These are phyloP conservation scores for Scheffersomyces cryptocercus DNA, from an alignment of 1,139 yeast genomes.

Conservation along the genomic window DNA sequence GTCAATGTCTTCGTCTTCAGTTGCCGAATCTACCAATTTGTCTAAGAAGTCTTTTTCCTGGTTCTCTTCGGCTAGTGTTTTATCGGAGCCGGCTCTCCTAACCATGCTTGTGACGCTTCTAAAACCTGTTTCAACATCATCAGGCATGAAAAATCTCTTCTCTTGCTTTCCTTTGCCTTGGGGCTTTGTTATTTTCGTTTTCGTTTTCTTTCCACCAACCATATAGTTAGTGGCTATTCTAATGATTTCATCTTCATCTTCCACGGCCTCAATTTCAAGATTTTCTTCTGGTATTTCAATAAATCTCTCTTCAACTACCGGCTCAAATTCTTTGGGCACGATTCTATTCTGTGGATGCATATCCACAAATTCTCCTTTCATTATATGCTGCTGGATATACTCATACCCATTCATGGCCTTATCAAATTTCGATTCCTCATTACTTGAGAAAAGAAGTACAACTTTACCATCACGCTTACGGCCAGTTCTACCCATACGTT, in stretches of 20 bases:
- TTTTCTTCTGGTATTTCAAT: slow-evolving; percentile 76
- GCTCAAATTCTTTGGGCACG: slow-evolving; percentile 57
- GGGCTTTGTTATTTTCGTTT: slow-evolving; percentile 23
- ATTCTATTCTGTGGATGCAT: slow-evolving; percentile 60
- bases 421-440: slow-evolving; percentile 78
- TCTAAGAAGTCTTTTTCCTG: slow-evolving; percentile 20
- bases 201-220: slow-evolving; percentile 20
- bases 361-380: slow-evolving; percentile 41
- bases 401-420: slow-evolving; percentile 85
- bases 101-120: slow-evolving; percentile 56
- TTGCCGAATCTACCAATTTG: slow-evolving; percentile 23
- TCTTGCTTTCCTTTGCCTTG: slow-evolving; percentile 16
- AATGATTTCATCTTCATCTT: slow-evolving; percentile 71
- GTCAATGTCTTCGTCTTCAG: slow-evolving; percentile 13
- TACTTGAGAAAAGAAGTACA: slow-evolving; percentile 72
- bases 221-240: slow-evolving; percentile 57
- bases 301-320: slow-evolving; percentile 53
- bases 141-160: slow-evolving; percentile 73
- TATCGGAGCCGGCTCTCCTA: slow-evolving; percentile 21
- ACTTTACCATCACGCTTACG: slow-evolving; percentile 89
- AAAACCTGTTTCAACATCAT: slow-evolving; percentile 72
- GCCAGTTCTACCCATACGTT: slow-evolving; percentile 98
- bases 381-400: slow-evolving; percentile 67
- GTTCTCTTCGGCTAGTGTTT: slow-evolving; percentile 14
- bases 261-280: slow-evolving; percentile 48